Evolutionary conservation across 2,329 filamentous ascomycete species (phyloP).

Genomic region (Aspergillus quadrilineatus): DNA sequence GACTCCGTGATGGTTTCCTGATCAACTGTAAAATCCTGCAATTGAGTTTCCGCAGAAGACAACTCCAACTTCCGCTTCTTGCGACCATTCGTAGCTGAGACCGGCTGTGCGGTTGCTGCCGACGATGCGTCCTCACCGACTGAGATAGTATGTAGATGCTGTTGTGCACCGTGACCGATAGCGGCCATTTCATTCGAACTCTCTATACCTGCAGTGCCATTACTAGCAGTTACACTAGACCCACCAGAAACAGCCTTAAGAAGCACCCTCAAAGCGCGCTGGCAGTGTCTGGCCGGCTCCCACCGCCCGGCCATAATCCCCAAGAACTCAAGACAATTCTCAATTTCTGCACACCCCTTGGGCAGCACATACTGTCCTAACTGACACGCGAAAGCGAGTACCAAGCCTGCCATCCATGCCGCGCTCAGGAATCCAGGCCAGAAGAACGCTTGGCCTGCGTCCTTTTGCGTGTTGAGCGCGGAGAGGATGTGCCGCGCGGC

Average conservation of each 20-base stretch:
- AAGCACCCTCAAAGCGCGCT: constrained; percentile 36
- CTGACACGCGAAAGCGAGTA: constrained; percentile 44
- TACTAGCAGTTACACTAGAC: background rate
- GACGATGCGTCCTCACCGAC: background rate
- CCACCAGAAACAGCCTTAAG: constrained; percentile 30
- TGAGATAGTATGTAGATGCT: background rate
- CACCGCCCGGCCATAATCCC: constrained; percentile 38
- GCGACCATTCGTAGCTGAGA: background rate
- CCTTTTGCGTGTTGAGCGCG: constrained; percentile 34
- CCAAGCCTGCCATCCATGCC: constrained; percentile 43
- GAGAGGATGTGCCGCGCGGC: constrained; percentile 40
- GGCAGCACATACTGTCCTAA: constrained; percentile 38
- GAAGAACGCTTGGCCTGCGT: constrained; percentile 37
- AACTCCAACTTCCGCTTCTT: background rate
- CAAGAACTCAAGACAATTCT: constrained; percentile 33
- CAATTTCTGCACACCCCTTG: constrained; percentile 38
- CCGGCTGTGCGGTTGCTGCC: background rate
- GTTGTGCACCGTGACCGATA: background rate
- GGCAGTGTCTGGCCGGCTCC: constrained; percentile 43
- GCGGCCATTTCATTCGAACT: no score
- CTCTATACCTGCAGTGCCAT: no score
- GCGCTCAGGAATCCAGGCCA: constrained; percentile 42
- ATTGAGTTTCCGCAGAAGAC: background rate
- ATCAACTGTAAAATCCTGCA: background rate
- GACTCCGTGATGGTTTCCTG: background rate